phyloP scores from a whole-genome alignment of 208 protist genomes.

The Wallacemonas sp. region DNA sequence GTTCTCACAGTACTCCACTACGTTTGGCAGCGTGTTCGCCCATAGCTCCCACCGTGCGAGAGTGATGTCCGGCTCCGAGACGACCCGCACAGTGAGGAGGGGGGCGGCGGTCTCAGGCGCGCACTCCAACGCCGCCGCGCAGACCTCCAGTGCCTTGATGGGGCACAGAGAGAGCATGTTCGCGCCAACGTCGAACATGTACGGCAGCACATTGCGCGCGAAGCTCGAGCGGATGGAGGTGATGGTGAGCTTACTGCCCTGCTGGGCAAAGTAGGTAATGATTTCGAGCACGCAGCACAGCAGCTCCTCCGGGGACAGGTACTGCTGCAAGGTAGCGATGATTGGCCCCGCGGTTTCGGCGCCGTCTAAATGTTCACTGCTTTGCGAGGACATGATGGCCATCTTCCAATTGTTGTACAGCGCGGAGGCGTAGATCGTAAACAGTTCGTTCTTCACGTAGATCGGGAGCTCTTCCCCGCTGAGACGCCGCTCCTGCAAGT shows the following conservation, averaged over 20 bases:
- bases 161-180: conserved; percentile 22
- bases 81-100: conserved; percentile 38
- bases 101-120: conserved; percentile 28
- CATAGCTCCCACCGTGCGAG: conserved; percentile 56
- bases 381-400: conserved; percentile 29
- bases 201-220: conserved; percentile 55
- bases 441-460: conserved; percentile 69
- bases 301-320: conserved; percentile 50
- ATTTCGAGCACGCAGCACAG: conserved; percentile 82
- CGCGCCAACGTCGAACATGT: conserved; percentile 56
- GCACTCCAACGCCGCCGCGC: conserved; percentile 60
- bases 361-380: conserved; percentile 17
- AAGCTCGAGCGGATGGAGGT: conserved; percentile 45
- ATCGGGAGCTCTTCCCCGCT: conserved; percentile 46
- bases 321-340: conserved; percentile 35
- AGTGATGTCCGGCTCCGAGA: conserved; percentile 52
- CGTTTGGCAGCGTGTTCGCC: conserved; percentile 46
- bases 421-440: conserved; percentile 68
- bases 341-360: conserved; percentile 31
- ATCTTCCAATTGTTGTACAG: conserved; percentile 83
- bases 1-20: conserved; percentile 45
- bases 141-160: conserved; percentile 47
- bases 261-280: conserved; percentile 60
- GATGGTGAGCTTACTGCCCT: conserved; percentile 50
- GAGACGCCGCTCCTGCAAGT: conserved; percentile 37